phyloP scores from a whole-genome alignment of 1,139 yeast species.

The Kurtzmaniella quercitrusa region DNA sequence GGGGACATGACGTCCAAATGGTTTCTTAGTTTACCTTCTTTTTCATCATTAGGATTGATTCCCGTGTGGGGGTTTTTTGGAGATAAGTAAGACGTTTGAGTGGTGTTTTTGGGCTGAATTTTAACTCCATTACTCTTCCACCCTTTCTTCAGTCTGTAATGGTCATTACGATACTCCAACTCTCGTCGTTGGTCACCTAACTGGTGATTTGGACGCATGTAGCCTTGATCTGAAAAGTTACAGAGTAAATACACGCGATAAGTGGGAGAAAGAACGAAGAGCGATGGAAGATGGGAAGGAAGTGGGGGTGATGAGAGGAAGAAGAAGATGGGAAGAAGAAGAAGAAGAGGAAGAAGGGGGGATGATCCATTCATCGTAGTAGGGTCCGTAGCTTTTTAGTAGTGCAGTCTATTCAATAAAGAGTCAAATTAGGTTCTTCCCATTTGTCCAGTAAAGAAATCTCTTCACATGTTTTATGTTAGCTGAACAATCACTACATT shows the following conservation, averaged over 20 bases:
- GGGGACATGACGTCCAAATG: conserved; percentile 21
- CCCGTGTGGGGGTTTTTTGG: conserved; percentile 23
- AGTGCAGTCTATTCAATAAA: no score
- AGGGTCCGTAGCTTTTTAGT: no score
- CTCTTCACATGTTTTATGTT: no score
- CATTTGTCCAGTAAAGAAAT: no score
- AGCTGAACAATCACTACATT: no score
- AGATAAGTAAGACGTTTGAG: background rate
- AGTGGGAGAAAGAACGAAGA: background rate
- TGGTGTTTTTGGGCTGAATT: background rate
- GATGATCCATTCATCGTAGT: no score
- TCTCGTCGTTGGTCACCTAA: background rate
- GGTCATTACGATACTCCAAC: background rate
- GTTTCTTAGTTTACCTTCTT: conserved; percentile 27
- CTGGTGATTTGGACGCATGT: background rate
- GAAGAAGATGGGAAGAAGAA: no score
- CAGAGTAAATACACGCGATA: background rate
- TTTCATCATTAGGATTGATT: conserved; percentile 26
- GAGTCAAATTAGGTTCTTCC: no score
- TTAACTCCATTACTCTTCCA: background rate
- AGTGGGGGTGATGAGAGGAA: no score
- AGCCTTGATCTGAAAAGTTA: background rate
- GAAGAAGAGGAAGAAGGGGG: no score
- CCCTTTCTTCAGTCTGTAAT: background rate
- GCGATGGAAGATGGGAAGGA: no score